These are phyloP conservation scores for Cadophora malorum DNA, from an alignment of 2,329 filamentous ascomycete genomes.

Conservation along the genomic window DNA sequence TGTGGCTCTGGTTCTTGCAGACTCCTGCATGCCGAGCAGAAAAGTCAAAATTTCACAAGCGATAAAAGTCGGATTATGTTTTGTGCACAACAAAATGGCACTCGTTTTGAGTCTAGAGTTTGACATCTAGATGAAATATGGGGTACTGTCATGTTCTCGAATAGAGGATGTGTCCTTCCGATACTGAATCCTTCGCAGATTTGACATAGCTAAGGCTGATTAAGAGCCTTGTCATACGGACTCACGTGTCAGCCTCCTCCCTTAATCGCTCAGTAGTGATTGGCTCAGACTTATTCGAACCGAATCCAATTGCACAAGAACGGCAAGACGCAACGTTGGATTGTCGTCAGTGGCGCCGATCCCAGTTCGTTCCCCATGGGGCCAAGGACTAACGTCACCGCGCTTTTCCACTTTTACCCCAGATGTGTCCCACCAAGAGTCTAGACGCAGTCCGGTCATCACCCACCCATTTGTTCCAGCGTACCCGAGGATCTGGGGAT, in stretches of 20 bases:
- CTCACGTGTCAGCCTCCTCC: not conserved
- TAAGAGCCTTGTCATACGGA: not conserved
- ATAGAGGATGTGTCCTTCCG: not conserved
- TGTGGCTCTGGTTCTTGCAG: too few relatives aligned
- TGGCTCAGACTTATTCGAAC: too few relatives aligned
- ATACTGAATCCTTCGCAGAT: not conserved
- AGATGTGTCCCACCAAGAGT: constrained; percentile 16
- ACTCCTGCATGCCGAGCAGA: not conserved
- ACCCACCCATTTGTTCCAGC: not conserved
- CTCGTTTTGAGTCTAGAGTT: too few relatives aligned
- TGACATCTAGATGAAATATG: too few relatives aligned
- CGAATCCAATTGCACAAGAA: too few relatives aligned
- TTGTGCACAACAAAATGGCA: too few relatives aligned
- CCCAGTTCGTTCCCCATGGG: constrained; percentile 15
- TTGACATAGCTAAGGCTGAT: not conserved
- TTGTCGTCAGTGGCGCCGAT: constrained; percentile 16
- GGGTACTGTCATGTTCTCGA: too few relatives aligned
- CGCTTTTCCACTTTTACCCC: constrained; percentile 28
- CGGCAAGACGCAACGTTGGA: not conserved
- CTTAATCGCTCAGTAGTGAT: not conserved
- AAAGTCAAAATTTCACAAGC: too few relatives aligned
- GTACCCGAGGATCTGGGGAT: not conserved
- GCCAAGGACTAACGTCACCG: constrained; percentile 17
- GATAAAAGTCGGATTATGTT: too few relatives aligned
- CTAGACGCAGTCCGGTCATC: constrained; percentile 7